Conservation (phyloP, 106 monocot species). For the Triglochin maritima region DNA sequence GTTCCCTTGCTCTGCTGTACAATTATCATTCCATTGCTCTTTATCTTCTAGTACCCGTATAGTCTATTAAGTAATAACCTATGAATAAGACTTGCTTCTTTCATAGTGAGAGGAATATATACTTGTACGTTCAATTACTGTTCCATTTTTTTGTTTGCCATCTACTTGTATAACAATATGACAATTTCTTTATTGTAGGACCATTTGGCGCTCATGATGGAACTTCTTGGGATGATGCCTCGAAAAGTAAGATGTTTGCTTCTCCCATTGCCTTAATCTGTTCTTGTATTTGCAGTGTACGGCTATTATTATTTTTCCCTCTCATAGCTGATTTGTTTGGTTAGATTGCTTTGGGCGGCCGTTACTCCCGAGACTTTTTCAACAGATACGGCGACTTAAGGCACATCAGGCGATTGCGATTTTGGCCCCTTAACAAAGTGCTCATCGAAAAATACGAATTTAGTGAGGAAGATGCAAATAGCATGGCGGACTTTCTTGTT, state of each 20-base stretch:
- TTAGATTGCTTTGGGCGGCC: constrained; percentile 86
- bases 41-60: too few species aligned
- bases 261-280: too few species aligned
- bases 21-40: too few species aligned
- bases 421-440: constrained; percentile 89
- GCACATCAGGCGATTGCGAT: constrained; percentile 81
- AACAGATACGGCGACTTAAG: constrained; percentile 86
- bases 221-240: constrained; percentile 96
- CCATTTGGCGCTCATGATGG: constrained; percentile 97
- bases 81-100: too few species aligned
- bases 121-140: too few species aligned
- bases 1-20: too few species aligned
- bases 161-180: too few species aligned
- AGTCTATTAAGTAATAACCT: too few species aligned
- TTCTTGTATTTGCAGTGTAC: too few species aligned
- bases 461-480: constrained; percentile 49
- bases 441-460: constrained; percentile 86
- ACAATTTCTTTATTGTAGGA: constrained; percentile 50
- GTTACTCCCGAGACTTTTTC: constrained; percentile 92
- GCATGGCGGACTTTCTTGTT: constrained; percentile 54
- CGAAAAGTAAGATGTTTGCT: constrained; percentile 51
- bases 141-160: too few species aligned
- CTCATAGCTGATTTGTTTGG: background rate
- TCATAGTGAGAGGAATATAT: too few species aligned
- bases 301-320: background rate